These are phyloP conservation scores for Mucor sp. DNA, from an alignment of 371 early-diverging fungal species.

Conservation along the genomic window DNA sequence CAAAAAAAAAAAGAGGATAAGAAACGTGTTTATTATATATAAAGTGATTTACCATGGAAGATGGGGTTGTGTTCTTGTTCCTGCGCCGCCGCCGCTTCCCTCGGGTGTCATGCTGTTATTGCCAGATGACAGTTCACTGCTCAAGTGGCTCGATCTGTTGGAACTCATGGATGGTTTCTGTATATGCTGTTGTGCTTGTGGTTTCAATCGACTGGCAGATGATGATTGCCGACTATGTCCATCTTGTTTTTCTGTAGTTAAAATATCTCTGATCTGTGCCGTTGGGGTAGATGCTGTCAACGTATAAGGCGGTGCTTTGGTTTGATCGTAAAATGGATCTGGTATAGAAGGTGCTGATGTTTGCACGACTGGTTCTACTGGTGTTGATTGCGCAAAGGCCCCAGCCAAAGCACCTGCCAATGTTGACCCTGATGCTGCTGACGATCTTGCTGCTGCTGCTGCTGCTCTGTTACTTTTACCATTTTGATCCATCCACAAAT, in stretches of 20 bases:
- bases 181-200: not conserved
- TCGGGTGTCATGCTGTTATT: constrained; percentile 14
- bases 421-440: not conserved
- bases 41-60: constrained; percentile 42
- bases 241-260: not conserved
- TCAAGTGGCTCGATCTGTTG: constrained; percentile 7
- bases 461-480: not conserved
- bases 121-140: constrained; percentile 8
- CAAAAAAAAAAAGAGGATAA: not conserved
- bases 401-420: not conserved
- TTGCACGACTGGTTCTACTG: not conserved
- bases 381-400: not conserved
- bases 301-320: not conserved
- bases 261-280: not conserved
- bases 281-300: not conserved
- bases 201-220: not conserved
- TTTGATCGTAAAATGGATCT: not conserved
- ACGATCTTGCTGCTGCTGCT: not conserved
- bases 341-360: not conserved
- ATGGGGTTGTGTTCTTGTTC: constrained; percentile 19
- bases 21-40: not conserved
- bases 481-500: constrained; percentile 32
- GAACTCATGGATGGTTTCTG: not conserved
- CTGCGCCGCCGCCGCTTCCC: constrained; percentile 12
- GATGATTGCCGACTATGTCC: not conserved